These are phyloP conservation scores for Aspergillus eucalypticola DNA, from an alignment of 2,329 filamentous ascomycete species.

Conservation along the genomic window DNA sequence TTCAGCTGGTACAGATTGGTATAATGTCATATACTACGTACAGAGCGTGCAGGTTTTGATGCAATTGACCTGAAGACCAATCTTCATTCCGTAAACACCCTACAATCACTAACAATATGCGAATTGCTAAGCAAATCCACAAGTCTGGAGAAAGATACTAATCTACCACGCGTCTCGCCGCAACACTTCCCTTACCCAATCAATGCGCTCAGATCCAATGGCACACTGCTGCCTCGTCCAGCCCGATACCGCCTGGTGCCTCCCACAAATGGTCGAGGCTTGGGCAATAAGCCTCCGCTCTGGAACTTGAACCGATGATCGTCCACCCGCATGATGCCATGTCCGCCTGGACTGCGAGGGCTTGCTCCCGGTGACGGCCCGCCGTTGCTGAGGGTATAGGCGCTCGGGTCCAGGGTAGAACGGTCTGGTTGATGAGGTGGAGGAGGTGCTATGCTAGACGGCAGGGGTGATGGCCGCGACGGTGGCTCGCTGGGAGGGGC, in stretches of 20 bases:
- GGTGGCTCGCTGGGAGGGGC: slow-evolving; percentile 40
- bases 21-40: not conserved
- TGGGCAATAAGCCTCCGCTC: slow-evolving; percentile 76
- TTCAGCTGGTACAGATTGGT: not conserved
- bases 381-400: slow-evolving; percentile 73
- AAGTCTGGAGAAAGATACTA: not conserved
- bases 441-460: slow-evolving; percentile 40
- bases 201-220: slow-evolving; percentile 68
- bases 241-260: slow-evolving; percentile 79
- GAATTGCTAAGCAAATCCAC: not conserved
- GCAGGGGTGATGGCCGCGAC: slow-evolving; percentile 49
- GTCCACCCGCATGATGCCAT: slow-evolving; percentile 59
- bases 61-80: not conserved
- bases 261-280: slow-evolving; percentile 78
- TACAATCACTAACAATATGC: not conserved
- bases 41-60: not conserved
- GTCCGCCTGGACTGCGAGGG: slow-evolving; percentile 26
- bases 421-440: slow-evolving; percentile 52
- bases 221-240: slow-evolving; percentile 90
- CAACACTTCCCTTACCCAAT: slow-evolving; percentile 24
- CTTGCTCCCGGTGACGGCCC: slow-evolving; percentile 33
- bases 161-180: not conserved
- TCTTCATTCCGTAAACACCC: not conserved
- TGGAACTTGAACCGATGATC: slow-evolving; percentile 87
- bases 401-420: slow-evolving; percentile 71